phyloP scores from a whole-genome alignment of 352 stramenopile genomes.

The Phytophthora macrochlamydospora region DNA sequence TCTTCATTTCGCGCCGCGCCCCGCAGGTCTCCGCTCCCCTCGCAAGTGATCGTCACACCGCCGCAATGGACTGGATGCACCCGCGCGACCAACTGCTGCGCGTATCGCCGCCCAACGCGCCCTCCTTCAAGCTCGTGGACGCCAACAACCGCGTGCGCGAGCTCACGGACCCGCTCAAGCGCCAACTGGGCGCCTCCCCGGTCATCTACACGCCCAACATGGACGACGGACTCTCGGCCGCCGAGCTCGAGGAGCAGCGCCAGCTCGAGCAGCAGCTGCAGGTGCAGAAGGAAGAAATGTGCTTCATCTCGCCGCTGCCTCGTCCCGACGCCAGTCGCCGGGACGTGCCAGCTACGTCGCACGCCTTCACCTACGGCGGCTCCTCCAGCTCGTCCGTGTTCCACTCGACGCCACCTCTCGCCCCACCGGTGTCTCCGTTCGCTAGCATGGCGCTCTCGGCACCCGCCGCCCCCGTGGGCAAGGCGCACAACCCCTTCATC shows the following conservation, averaged over 20 bases:
- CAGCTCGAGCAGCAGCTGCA: constrained; percentile 78
- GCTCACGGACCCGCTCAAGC: constrained; percentile 55
- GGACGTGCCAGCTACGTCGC: constrained; percentile 30
- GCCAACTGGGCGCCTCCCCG: constrained; percentile 21
- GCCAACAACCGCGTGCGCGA: constrained; percentile 75
- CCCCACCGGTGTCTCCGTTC: constrained; percentile 72
- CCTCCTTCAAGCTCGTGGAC: constrained; percentile 76
- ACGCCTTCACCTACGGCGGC: constrained; percentile 72
- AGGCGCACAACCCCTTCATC: constrained; percentile 67
- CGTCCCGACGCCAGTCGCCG: constrained; percentile 34
- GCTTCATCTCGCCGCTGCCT: constrained; percentile 61
- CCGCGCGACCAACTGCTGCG: constrained; percentile 46
- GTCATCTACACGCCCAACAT: constrained; percentile 32
- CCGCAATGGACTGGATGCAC: constrained; percentile 65
- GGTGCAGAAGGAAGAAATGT: constrained; percentile 82
- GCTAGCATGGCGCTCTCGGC: constrained; percentile 74
- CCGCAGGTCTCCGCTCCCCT: constrained; percentile 13
- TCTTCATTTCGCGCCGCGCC: constrained; percentile 31
- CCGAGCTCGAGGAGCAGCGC: constrained; percentile 62
- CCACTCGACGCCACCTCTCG: constrained; percentile 53
- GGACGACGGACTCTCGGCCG: constrained; percentile 52
- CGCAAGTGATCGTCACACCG: neutral
- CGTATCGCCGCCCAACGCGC: constrained; percentile 34
- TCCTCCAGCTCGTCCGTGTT: constrained; percentile 43
- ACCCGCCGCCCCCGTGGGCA: constrained; percentile 51